A percentile compares a stretch with the other conserved stretches of the same genome.
phyloP scores from a whole-genome alignment of 805 yeast species.

The Metschnikowia vanudenii region DNA sequence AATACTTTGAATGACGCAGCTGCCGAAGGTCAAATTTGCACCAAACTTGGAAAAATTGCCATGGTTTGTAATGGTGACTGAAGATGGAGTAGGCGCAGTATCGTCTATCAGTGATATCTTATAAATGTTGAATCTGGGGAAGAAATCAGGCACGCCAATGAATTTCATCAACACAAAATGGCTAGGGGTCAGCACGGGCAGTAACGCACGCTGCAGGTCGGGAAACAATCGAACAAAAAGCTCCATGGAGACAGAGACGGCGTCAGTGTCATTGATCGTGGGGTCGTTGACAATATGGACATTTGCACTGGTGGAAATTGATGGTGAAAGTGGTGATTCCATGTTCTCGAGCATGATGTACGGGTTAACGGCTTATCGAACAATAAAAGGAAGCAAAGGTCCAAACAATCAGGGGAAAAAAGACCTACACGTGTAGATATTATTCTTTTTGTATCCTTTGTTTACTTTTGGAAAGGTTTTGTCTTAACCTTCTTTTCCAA shows the following conservation, averaged over 20 bases:
- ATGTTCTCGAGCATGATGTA: conserved; percentile 11
- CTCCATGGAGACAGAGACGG: conserved; percentile 34
- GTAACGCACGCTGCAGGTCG: conserved; percentile 11
- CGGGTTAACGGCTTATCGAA: no score
- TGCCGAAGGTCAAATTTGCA: conserved; percentile 42
- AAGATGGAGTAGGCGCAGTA: conserved; percentile 21
- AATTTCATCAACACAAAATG: conserved; percentile 36
- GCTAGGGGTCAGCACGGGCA: not conserved
- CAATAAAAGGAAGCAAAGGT: no score
- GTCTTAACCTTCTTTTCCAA: no score
- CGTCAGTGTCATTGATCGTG: conserved; percentile 24
- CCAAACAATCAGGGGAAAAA: no score
- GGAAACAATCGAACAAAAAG: conserved; percentile 36
- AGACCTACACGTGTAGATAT: no score
- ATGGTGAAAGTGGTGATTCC: conserved; percentile 7
- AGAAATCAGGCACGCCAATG: conserved; percentile 40
- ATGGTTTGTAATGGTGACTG: conserved; percentile 41
- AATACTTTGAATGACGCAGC: conserved; percentile 38
- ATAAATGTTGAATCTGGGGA: conserved; percentile 34
- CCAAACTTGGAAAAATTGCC: conserved; percentile 33
- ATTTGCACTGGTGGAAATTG: conserved; percentile 29
- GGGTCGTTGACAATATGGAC: conserved; percentile 36
- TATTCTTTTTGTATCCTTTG: no score
- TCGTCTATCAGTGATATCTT: conserved; percentile 34
- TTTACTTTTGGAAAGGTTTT: no score